Base-by-base conservation (phyloP, 768 basidiomycete species). In the Russula dissimulans region DNA sequence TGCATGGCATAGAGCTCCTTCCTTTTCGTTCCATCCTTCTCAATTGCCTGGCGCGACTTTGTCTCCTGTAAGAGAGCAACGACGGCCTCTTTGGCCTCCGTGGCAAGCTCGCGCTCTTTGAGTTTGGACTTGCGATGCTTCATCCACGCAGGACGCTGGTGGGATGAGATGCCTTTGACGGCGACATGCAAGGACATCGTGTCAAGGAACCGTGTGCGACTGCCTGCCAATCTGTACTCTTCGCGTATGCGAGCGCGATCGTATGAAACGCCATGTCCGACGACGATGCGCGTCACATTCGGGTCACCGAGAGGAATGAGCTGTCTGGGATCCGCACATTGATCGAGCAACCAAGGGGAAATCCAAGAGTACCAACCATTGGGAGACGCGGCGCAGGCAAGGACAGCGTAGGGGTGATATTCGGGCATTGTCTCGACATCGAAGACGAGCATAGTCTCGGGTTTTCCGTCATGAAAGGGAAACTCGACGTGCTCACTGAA, bases 361-460 rank as follows among this genome's bases (percentile, higher is more conserved):
- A 97, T 83, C 95, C 97, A 99, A 3, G 83, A 82, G 69, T 98
- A 99, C 95, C 97, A 98, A 1, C 84, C 87, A 51, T 83, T 84
- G 26, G 80, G 77, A 5, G 92, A 86, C 1, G 82, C 89, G 3
- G 95, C 95, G 61, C 85, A 87, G 1, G 97, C 95, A 77, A 98
- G 87, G 69, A 97, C 76, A 12, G 95, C 81, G 69, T 83, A 92
- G 2, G 85, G 85, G 51, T 89, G 81, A 68, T 90, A 82, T 31
- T 82, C 81, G 1, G 90, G 90, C 79, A 98, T 80, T 0, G 91
- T 93, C 73, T 99, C 95, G 56, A 98, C 90, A 70, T 99, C 97
- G 67, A 98, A 97, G 10, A 83, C 81, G 64, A 98, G 81, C 78
- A 88, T 78, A 45, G 84, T 74, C 69, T 92, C 91, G 0, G 81